Conservation (phyloP, 192 early-diverging fungal species). For the Diversispora epigaea region DNA sequence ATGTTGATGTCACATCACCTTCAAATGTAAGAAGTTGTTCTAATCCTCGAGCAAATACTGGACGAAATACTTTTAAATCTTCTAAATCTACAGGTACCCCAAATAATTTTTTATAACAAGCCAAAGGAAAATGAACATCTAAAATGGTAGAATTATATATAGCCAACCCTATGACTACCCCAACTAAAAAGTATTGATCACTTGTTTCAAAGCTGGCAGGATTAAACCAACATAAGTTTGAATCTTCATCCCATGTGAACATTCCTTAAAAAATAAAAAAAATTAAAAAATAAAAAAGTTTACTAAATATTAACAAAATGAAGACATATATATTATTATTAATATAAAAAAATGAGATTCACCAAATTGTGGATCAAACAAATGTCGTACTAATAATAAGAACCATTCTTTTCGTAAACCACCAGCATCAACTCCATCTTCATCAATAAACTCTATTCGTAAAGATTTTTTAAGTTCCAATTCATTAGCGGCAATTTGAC, state of each 20-base stretch:
- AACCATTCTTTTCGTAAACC: conserved; percentile 98
- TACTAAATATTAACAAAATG: conserved; percentile 34
- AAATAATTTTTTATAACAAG: conserved; percentile 89
- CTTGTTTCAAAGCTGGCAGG: conserved; percentile 71
- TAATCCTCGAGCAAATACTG: conserved; percentile 76
- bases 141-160: conserved; percentile 94
- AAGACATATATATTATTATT: conserved; percentile 15
- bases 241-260: conserved; percentile 71
- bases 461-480: conserved; percentile 90
- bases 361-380: conserved; percentile 93
- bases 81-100: conserved; percentile 68
- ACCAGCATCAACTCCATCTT: conserved; percentile 96
- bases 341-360: not conserved
- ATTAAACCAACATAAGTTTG: conserved; percentile 71
- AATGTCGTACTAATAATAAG: conserved; percentile 81
- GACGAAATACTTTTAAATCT: conserved; percentile 76
- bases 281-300: too few species aligned
- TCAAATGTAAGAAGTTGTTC: conserved; percentile 79
- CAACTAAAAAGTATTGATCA: conserved; percentile 88
- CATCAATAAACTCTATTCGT: conserved; percentile 87
- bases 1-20: conserved; percentile 79
- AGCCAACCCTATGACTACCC: conserved; percentile 88
- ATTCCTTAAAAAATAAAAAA: conserved; percentile 54
- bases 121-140: conserved; percentile 77
- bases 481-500: conserved; percentile 69